Percentiles rank a stretch among this genome's conserved stretches.
Conservation (phyloP, 169 alveolate genomes). For the Plasmodium vivax region DNA sequence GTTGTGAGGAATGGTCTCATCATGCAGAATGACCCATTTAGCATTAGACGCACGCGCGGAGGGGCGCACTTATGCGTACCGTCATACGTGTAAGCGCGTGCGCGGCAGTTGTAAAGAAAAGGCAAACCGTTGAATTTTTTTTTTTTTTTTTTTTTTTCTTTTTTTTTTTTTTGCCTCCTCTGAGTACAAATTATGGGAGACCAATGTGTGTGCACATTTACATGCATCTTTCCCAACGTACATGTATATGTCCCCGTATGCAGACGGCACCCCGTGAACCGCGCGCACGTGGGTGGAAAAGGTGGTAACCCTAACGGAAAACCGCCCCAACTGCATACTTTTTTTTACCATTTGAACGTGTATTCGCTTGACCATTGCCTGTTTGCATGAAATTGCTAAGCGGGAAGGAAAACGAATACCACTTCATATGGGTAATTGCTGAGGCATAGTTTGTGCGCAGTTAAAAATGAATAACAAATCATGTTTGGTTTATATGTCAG, state of each 20-base stretch:
- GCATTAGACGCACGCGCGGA: not conserved
- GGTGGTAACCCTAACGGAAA: not conserved
- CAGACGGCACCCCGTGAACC: not conserved
- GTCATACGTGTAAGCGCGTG: not conserved
- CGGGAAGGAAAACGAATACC: not conserved
- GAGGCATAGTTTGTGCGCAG: conserved; percentile 42
- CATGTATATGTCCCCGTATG: not conserved
- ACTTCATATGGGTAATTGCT: not conserved
- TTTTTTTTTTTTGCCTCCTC: not conserved
- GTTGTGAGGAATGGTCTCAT: not conserved
- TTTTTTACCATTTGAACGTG: not conserved
- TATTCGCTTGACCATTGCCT: not conserved
- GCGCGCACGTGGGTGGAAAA: not conserved
- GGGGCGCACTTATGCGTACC: not conserved
- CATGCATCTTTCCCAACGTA: not conserved
- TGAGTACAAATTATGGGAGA: not conserved
- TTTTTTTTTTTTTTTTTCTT: not conserved
- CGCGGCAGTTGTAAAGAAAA: not conserved
- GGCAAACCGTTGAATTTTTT: not conserved
- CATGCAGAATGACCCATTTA: not conserved
- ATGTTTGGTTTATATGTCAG: not conserved
- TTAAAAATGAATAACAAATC: not conserved
- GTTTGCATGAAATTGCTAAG: not conserved
- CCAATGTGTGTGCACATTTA: not conserved
- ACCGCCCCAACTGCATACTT: not conserved